Base-by-base conservation (phyloP, 208 protist genomes). In the Trypanosoma platydactyli region DNA sequence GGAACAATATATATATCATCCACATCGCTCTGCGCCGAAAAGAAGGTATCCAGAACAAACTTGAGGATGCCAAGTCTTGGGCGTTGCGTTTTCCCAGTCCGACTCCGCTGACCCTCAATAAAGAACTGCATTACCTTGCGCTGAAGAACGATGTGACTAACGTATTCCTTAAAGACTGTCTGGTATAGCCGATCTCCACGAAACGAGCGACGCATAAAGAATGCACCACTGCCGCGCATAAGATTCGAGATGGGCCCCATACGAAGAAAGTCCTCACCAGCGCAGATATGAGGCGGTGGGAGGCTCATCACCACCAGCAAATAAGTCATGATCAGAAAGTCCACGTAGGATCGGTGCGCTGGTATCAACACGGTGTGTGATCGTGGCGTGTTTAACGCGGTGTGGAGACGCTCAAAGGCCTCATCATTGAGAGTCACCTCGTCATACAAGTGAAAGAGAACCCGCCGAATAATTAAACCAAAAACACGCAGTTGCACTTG, bases 1-100 rank as follows among this genome's bases (percentile, higher is more conserved):
- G 91, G 89, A 41, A 97, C 46, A 49, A 97, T 84, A 12, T 87
- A 76, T 1, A 95, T 73, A 68, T 97, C 91, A 54, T 86, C 79
- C 11, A 96, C 20, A 27, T 73, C 73, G 13, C 69, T 54, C 30
- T 87, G 66, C 46, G 73, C 65, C 30, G 91, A 77, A 38, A 92
- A 88, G 35, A 91, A 92, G 9, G 88, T 71, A 62, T 96, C 86
- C 18, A 72, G 76, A 51, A 95, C 77, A 49, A 93, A 94, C 61
- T 94, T 95, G 44, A 97, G 81, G n/a, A 97, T 84, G 35, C 93
- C 93, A 46, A 96, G 59, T 72, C 94, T 97, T 3, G 93, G 93
- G 46, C 58, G 46, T 71, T 94, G 79, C 49, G 82, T 94, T 66
- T 96, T 97, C 40, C 90, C 90, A 0, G 83, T 91, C 46, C 93